These are phyloP conservation scores for Anastatica hierochuntica DNA, from an alignment of 345 rosid genomes.

Conservation along the genomic window DNA sequence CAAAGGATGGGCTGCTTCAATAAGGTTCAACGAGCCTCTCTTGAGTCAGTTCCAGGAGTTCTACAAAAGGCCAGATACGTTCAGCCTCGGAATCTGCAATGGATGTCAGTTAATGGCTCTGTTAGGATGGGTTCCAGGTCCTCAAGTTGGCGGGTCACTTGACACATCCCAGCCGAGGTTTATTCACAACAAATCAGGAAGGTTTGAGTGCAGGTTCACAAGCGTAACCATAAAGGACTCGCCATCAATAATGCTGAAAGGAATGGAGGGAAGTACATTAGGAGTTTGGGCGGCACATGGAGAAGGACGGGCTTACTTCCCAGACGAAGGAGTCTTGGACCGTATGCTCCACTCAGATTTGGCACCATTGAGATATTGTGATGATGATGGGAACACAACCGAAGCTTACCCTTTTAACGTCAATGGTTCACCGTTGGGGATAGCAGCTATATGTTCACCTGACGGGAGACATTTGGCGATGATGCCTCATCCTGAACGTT, in stretches of 20 bases:
- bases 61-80: constrained; percentile 71
- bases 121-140: constrained; percentile 92
- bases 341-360: constrained; percentile 53
- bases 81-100: constrained; percentile 91
- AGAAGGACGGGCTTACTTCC: constrained; percentile 91
- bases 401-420: constrained; percentile 82
- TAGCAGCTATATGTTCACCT: constrained; percentile 88
- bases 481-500: constrained; percentile 99
- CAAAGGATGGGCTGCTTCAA: constrained; percentile 98
- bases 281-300: constrained; percentile 99
- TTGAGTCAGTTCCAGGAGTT: constrained; percentile 77
- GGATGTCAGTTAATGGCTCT: constrained; percentile 96
- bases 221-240: constrained; percentile 68
- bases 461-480: constrained; percentile 92
- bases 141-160: constrained; percentile 73
- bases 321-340: constrained; percentile 77
- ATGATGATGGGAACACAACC: constrained; percentile 71
- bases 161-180: constrained; percentile 83
- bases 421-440: constrained; percentile 94
- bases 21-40: constrained; percentile 67
- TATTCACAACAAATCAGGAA: constrained; percentile 86
- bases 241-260: constrained; percentile 84
- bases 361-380: constrained; percentile 80
- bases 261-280: constrained; percentile 88
- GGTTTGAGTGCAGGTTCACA: constrained; percentile 85